Conservation (phyloP, 179 eudicot species). For the Silene coronaria region DNA sequence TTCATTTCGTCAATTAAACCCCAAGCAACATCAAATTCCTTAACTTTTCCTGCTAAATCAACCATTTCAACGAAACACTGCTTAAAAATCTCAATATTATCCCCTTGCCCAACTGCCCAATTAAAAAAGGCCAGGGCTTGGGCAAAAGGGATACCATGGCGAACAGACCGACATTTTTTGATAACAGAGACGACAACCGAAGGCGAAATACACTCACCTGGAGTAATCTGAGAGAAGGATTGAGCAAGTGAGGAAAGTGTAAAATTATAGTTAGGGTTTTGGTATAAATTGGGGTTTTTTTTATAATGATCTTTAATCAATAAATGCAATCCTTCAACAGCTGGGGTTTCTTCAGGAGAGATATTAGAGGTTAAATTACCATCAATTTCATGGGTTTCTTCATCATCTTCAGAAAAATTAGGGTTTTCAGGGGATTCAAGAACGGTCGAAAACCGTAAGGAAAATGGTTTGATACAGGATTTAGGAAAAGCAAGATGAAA, state of each 20-base stretch:
- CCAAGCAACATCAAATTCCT: constrained; percentile 72
- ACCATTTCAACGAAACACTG: constrained; percentile 56
- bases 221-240: constrained; percentile 34
- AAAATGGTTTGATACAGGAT: constrained; percentile 25
- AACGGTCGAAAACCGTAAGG: constrained; percentile 17
- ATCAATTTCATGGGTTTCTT: neutral
- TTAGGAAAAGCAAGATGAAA: constrained; percentile 22
- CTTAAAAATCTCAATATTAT: neutral
- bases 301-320: constrained; percentile 66
- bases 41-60: constrained; percentile 68
- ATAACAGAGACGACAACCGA: constrained; percentile 41
- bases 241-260: constrained; percentile 42
- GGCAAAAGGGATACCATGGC: constrained; percentile 65
- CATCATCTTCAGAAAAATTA: constrained; percentile 5
- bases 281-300: constrained; percentile 49
- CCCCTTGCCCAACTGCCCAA: constrained; percentile 39
- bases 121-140: constrained; percentile 78
- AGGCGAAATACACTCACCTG: constrained; percentile 40
- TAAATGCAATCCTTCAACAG: constrained; percentile 40
- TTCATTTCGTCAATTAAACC: constrained; percentile 61
- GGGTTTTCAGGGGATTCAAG: constrained; percentile 5
- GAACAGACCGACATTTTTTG: constrained; percentile 45
- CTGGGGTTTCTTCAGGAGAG: constrained; percentile 37
- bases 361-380: constrained; percentile 9
- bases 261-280: constrained; percentile 33